Conservation (phyloP, 2,329 filamentous ascomycete species). For the Leptoxyphium fumago region DNA sequence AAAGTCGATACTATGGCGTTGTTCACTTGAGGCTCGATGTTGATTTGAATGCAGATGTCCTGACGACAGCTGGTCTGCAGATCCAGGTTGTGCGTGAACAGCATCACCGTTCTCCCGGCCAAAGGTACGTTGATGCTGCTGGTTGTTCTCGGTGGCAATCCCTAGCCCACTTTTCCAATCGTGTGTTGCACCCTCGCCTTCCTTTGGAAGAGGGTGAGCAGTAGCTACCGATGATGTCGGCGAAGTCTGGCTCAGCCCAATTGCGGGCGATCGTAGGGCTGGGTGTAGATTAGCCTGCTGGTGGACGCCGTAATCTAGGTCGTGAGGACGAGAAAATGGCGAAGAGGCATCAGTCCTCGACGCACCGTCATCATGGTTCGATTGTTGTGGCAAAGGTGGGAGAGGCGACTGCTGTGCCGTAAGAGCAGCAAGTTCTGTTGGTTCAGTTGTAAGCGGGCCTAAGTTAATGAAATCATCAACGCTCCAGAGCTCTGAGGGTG, state of each 20-base stretch:
- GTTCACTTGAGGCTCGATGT: background rate
- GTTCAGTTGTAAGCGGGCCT: constrained; percentile 13
- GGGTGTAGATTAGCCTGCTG: constrained; percentile 18
- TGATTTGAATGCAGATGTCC: background rate
- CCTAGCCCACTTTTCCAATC: background rate
- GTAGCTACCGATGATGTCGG: background rate
- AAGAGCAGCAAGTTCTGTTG: constrained; percentile 31
- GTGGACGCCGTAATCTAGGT: background rate
- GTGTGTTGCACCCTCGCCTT: background rate
- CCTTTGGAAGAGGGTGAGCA: background rate
- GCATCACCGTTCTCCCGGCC: background rate
- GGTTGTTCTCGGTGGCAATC: background rate
- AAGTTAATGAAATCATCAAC: constrained; percentile 13
- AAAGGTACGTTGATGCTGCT: background rate
- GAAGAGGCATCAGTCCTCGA: background rate
- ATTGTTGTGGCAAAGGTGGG: constrained; percentile 11
- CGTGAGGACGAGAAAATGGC: background rate
- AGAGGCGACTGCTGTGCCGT: constrained; percentile 31
- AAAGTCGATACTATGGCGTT: background rate
- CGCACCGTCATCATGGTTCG: background rate
- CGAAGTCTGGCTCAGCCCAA: background rate
- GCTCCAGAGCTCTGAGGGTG: background rate
- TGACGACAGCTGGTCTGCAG: background rate
- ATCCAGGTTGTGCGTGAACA: background rate
- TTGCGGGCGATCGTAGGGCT: constrained; percentile 12